Base-by-base conservation (phyloP, 2,329 filamentous ascomycete genomes). In the Mycosphaerella sp. region DNA sequence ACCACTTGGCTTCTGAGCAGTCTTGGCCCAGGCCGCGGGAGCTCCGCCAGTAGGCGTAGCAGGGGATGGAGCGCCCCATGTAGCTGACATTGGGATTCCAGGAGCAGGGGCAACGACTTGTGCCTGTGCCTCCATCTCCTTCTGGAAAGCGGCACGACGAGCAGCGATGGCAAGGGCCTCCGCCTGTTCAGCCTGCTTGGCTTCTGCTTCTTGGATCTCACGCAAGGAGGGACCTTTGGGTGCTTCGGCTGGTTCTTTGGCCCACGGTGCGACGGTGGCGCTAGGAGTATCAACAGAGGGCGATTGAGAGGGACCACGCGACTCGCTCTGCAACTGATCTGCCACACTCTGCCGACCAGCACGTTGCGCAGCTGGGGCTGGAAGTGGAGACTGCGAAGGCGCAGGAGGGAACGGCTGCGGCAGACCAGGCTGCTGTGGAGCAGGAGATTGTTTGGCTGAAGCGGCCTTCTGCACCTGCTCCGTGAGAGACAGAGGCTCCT, bases 141-240 rank as follows among this genome's bases (percentile, higher is more conserved):
- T 88, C 71, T 97, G 90, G 8, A 89, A 81, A 12, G 84, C 79
- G 45, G 84, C 84, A 62, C 87, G 88, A 62, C 91, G 86, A 56
- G 86, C 80, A 41, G 88, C 86, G 36, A 85, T 84, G 12, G 88
- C 89, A 51, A 83, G 75, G 66, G 93, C 89, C 67, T 97, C 92
- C 10, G 83, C 85, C 72, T 95, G 88, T 48, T 92, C 92, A 9
- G 91, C 91, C 69, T 93, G 95, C 67, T 87, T 89, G 36, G 92
- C 92, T 70, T 98, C 93, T 4, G 89, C 86, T 70, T 95, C 92
- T 70, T 98, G 93, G 23, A 98, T 98, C 68, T 98, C 91, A 73
- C 90, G 95, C 59, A 98, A 76, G 56, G 91, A 96, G 2, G 92
- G 93, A 0, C 90, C 91, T 71, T 88, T 95, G 40, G 88, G 83